phyloP scores from a whole-genome alignment of 139 green algal genomes.

The Chlorella sp. region DNA sequence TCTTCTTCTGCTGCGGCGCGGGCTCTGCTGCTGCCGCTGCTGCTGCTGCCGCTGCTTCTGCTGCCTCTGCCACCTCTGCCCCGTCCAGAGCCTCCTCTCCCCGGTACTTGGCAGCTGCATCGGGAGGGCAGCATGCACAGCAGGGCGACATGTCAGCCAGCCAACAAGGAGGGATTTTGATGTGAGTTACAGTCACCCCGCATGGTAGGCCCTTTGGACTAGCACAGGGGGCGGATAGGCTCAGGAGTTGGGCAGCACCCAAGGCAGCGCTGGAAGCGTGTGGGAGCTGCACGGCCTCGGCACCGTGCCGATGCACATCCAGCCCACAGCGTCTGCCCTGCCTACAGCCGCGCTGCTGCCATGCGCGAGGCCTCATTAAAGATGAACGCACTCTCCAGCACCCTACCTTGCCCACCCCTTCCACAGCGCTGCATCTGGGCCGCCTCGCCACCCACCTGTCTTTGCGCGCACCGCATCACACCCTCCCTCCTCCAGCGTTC shows the following conservation, averaged over 20 bases:
- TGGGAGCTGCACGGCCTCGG: no score
- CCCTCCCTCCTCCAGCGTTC: background rate
- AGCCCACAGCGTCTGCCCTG: no score
- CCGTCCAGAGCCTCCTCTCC: conserved; percentile 16
- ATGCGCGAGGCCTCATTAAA: no score
- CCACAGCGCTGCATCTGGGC: background rate
- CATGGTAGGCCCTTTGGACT: no score
- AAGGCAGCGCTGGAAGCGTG: background rate
- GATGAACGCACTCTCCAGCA: no score
- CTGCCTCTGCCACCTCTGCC: background rate
- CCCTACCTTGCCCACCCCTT: no score
- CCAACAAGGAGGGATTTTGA: no score
- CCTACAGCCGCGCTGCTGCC: no score
- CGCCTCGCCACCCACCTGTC: background rate
- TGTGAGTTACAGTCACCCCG: no score
- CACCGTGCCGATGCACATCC: no score
- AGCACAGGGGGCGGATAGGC: no score
- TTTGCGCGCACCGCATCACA: background rate
- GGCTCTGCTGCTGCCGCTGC: background rate
- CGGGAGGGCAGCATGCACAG: background rate
- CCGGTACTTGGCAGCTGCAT: conserved; percentile 32
- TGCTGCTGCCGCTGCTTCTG: background rate
- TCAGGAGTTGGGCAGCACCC: background rate
- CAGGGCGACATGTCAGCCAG: background rate
- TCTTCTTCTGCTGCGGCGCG: conserved; percentile 11